Evolutionary conservation across 179 eudicot species (phyloP), one percentile per base, ranked within the genome.

Genomic region (Spergularia azorica): DNA sequence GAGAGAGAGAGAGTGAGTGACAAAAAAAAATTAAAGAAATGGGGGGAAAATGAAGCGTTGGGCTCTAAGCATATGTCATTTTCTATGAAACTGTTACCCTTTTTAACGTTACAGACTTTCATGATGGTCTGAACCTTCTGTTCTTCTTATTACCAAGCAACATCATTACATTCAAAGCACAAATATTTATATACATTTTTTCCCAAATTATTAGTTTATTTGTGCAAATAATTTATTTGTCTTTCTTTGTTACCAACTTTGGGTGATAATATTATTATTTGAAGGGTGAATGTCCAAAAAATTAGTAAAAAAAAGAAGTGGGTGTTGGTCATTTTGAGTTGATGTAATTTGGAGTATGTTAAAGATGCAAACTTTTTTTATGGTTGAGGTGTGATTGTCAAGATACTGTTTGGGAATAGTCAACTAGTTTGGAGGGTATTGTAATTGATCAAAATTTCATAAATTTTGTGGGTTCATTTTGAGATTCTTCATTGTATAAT

Each of bases 11-110:
- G 32, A 26, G 32, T 26, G 32, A 26, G 32, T 26, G 32, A 32
- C 51, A 64, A 17, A 50, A 18, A 48, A 52, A 20, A 18, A 2
- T 14, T 5, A 52, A 4, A 74, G 41, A 65, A 10, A 26, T 26
- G 32, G 32, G 32, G 71, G 26, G 17, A 4, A n/a, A 50, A 38
- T 50, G 13, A 41, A 10, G 80, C 70, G 82, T 76, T 83, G 83
- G 86, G 81, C 79, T 83, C 76, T 32, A 81, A 80, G 84, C 84
- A 80, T 77, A 77, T 66, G 84, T 84, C 86, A 61, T 79, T 84
- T 77, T 84, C 86, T 66, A 57, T 21, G 77, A 55, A 77, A 80
- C 74, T 77, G 48, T 38, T 77, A 75, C 43, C 68, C 39, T 57
- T 80, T 74, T 80, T 77, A 83, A 70, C 39, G 81, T 70, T 79